Evolutionary conservation across 371 early-diverging fungal species (phyloP).

Genomic region (Haplosporangium sp.): DNA sequence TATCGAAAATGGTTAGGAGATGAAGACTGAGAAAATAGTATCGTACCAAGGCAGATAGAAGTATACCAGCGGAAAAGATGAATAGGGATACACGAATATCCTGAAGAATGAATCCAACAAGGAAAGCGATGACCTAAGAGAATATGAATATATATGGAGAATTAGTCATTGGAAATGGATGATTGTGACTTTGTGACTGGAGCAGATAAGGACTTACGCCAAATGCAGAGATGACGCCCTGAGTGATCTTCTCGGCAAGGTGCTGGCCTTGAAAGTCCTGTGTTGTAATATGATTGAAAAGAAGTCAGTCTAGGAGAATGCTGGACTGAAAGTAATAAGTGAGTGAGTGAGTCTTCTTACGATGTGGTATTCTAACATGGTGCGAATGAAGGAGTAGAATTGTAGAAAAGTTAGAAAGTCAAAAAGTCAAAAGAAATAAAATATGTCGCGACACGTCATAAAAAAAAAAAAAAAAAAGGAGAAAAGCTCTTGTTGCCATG

Average conservation of each 20-base stretch:
- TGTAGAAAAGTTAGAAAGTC: no score
- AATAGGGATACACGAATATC: conserved; percentile 41
- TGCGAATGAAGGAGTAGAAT: no score
- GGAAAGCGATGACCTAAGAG: conserved; percentile 41
- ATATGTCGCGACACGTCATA: no score
- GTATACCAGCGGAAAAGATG: conserved; percentile 42
- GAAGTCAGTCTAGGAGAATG: not conserved
- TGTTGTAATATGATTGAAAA: not conserved
- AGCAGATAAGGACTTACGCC: conserved; percentile 24
- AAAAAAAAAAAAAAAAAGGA: no score
- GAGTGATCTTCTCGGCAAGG: conserved; percentile 44
- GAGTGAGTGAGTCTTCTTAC: conserved; percentile 13
- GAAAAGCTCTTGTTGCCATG: no score
- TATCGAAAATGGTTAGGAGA: not conserved
- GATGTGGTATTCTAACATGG: conserved; percentile 51
- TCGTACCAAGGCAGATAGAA: conserved; percentile 29
- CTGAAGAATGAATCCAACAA: conserved; percentile 36
- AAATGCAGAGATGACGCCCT: conserved; percentile 46
- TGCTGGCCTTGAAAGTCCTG: conserved; percentile 51
- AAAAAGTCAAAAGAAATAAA: no score
- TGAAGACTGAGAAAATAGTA: not conserved
- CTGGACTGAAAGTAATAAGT: not conserved
- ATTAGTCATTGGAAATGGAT: no score
- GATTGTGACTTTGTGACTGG: no score
- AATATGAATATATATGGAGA: not conserved